These are phyloP conservation scores for Halteria grandinella DNA, from an alignment of 73 alveolate species.

Conservation along the genomic window DNA sequence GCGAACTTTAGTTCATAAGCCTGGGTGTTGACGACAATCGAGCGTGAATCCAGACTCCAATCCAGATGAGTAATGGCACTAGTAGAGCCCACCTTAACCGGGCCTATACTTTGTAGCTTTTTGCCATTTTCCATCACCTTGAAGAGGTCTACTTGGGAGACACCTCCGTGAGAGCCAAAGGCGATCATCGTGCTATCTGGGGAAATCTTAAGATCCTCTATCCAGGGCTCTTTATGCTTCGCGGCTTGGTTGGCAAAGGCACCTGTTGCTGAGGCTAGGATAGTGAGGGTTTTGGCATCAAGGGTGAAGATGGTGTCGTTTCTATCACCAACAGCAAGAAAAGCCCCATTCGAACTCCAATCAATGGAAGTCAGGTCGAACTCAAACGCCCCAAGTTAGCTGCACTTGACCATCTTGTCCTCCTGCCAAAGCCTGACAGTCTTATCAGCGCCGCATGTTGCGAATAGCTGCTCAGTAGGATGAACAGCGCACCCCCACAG, in stretches of 20 bases:
- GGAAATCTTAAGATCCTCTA: slow-evolving; percentile 94
- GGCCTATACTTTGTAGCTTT: slow-evolving; percentile 68
- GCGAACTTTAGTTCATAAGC: slow-evolving; percentile 97
- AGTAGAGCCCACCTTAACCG: slow-evolving; percentile 89
- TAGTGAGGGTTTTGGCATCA: slow-evolving; percentile 75
- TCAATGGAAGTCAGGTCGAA: slow-evolving; percentile 95
- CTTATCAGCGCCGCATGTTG: slow-evolving; percentile 98
- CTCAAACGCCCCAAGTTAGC: slow-evolving; percentile 82
- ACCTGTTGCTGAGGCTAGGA: slow-evolving; percentile 75
- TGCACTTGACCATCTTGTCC: slow-evolving; percentile 72
- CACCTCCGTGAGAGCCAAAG: slow-evolving; percentile 98
- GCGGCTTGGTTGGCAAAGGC: slow-evolving; percentile 72
- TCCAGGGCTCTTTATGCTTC: slow-evolving; percentile 87
- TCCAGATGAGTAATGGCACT: slow-evolving; percentile 96
- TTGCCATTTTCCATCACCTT: slow-evolving; percentile 73
- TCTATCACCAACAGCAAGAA: slow-evolving; percentile 86
- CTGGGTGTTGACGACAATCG: slow-evolving; percentile 88
- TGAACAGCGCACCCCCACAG: slow-evolving; percentile 96
- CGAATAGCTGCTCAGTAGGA: slow-evolving; percentile 83
- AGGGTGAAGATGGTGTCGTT: slow-evolving; percentile 86
- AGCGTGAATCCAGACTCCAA: slow-evolving; percentile 92
- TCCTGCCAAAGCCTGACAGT: slow-evolving; percentile 96
- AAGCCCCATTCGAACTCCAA: slow-evolving; percentile 93
- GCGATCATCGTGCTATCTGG: slow-evolving; percentile 90
- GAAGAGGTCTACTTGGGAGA: slow-evolving; percentile 88